Conservation (phyloP, 345 rosid genomes). For the Brassica carinata region DNA sequence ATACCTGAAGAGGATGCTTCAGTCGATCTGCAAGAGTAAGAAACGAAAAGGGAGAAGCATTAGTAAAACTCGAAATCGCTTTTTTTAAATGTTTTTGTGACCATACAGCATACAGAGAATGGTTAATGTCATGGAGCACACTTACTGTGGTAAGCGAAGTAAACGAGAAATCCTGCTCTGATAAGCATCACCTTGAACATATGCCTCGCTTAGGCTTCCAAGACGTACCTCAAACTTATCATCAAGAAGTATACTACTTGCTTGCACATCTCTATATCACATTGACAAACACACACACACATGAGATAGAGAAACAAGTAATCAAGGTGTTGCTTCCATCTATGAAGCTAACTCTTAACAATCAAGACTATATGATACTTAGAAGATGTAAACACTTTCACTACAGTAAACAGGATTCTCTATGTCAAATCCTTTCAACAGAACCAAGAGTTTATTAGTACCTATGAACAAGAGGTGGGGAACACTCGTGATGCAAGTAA, state of each 20-base stretch:
- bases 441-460: conserved; percentile 31
- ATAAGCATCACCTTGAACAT: conserved; percentile 82
- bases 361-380: conserved; percentile 14
- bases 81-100: background rate
- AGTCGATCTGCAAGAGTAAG: conserved; percentile 62
- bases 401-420: background rate
- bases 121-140: conserved; percentile 23
- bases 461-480: conserved; percentile 92
- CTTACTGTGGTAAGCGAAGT: conserved; percentile 94
- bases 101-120: conserved; percentile 1
- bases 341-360: background rate
- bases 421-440: background rate
- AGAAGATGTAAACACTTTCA: background rate
- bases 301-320: conserved; percentile 30
- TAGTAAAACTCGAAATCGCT: conserved; percentile 10
- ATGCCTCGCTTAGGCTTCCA: conserved; percentile 86
- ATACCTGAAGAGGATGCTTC: conserved; percentile 82
- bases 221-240: conserved; percentile 96
- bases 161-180: conserved; percentile 87
- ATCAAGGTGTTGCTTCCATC: background rate
- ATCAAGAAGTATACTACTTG: conserved; percentile 98
- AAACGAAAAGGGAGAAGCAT: conserved; percentile 32
- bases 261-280: conserved; percentile 88
- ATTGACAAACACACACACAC: conserved; percentile 24
- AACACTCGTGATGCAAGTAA: conserved; percentile 91